Evolutionary conservation across 768 basidiomycete genomes (phyloP).

Genomic region (Holtermannia corniformis): DNA sequence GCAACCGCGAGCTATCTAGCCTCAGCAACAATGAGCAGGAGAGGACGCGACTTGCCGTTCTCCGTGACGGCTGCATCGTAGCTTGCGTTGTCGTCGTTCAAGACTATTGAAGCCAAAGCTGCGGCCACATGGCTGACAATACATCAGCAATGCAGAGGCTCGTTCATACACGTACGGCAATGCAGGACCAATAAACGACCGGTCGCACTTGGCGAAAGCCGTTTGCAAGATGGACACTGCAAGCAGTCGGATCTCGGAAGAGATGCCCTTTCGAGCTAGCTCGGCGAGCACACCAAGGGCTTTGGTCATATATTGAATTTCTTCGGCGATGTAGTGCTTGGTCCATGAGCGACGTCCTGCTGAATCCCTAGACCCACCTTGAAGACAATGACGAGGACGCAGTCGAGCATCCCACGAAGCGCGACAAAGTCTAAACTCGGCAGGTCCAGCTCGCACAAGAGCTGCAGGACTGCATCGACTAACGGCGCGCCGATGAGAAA

Average conservation of each 20-base stretch:
- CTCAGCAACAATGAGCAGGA: not conserved
- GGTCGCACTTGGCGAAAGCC: slow-evolving; percentile 12
- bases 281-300: slow-evolving; percentile 19
- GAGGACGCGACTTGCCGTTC: slow-evolving; percentile 9
- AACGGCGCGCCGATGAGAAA: slow-evolving; percentile 20
- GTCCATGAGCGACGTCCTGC: not conserved
- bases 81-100: slow-evolving; percentile 8
- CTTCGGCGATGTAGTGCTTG: slow-evolving; percentile 13
- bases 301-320: not conserved
- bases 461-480: slow-evolving; percentile 19
- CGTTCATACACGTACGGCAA: slow-evolving; percentile 21
- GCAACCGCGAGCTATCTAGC: slow-evolving; percentile 4
- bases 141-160: too few species aligned
- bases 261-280: slow-evolving; percentile 8
- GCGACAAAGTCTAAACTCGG: slow-evolving; percentile 6
- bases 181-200: slow-evolving; percentile 10
- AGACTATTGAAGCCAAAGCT: slow-evolving; percentile 8
- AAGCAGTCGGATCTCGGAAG: slow-evolving; percentile 19
- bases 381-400: slow-evolving; percentile 22
- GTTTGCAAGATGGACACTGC: slow-evolving; percentile 20
- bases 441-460: slow-evolving; percentile 8
- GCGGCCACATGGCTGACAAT: slow-evolving; percentile 11
- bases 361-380: slow-evolving; percentile 16
- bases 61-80: slow-evolving; percentile 16
- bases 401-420: slow-evolving; percentile 23